A percentile compares a stretch with the other conserved stretches of the same genome.
Evolutionary conservation across 2,329 filamentous ascomycete genomes (phyloP).

Genomic region (Pseudogymnoascus sp.): DNA sequence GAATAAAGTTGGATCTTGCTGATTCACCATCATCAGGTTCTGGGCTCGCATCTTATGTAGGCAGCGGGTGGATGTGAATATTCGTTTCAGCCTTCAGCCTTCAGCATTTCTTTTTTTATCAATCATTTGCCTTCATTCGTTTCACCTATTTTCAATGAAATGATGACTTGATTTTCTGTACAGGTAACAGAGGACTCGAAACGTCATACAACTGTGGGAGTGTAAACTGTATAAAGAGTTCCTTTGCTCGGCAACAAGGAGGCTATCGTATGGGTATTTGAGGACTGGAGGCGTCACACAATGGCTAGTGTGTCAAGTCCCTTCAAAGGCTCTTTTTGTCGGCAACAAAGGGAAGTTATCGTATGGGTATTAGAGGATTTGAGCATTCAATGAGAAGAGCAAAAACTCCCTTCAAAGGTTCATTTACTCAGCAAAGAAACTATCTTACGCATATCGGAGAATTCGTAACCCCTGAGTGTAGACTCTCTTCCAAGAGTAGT

Average conservation of each 20-base stretch:
- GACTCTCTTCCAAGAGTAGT: not conserved
- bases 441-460: not conserved
- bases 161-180: not conserved
- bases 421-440: not conserved
- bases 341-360: not conserved
- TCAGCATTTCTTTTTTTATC: not conserved
- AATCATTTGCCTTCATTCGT: not conserved
- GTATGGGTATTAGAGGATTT: no score
- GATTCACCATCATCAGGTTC: not conserved
- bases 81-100: not conserved
- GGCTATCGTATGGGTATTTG: not conserved
- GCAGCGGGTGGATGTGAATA: not conserved
- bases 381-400: no score
- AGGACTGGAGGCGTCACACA: not conserved
- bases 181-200: not conserved
- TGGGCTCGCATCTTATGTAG: not conserved
- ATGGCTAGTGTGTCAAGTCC: not conserved
- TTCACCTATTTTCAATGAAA: not conserved
- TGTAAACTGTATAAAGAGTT: not conserved
- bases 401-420: no score
- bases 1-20: not conserved
- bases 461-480: not conserved
- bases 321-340: not conserved
- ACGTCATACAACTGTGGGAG: not conserved
- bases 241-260: not conserved